Conservation (phyloP, 768 basidiomycete species). For the Filobasidium floriforme region DNA sequence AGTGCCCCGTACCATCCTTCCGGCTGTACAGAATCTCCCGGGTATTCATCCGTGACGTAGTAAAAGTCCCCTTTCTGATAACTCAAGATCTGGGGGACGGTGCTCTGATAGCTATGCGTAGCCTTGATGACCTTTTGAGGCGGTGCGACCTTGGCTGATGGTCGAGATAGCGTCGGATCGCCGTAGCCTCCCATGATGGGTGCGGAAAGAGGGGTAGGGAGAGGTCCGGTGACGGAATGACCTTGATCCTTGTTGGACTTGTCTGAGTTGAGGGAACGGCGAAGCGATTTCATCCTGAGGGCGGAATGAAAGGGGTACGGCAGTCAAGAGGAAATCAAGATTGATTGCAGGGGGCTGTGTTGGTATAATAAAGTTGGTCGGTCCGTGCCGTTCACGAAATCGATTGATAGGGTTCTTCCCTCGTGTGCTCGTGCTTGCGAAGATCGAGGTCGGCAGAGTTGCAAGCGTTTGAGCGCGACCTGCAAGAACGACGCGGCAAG, state of each 20-base stretch:
- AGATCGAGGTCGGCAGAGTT: too few relatives aligned
- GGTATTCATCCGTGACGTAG: conserved; percentile 75
- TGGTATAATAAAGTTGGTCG: too few relatives aligned
- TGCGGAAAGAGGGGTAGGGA: conserved; percentile 55
- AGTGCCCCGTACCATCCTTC: conserved; percentile 80
- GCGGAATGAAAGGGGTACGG: neutral
- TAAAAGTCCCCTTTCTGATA: conserved; percentile 96
- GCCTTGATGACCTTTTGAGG: conserved; percentile 96
- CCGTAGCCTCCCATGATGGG: conserved; percentile 55
- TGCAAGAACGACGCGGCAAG: too few relatives aligned
- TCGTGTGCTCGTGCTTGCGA: too few relatives aligned
- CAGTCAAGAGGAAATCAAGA: too few relatives aligned
- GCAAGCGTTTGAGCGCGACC: too few relatives aligned
- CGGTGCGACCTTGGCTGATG: conserved; percentile 62
- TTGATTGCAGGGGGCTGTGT: too few relatives aligned
- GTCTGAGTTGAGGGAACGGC: conserved; percentile 40
- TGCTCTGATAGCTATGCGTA: conserved; percentile 57
- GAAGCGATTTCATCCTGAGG: conserved; percentile 38
- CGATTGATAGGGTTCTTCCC: too few relatives aligned
- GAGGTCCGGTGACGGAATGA: conserved; percentile 54
- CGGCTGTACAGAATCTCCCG: conserved; percentile 37
- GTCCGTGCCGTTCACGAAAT: too few relatives aligned
- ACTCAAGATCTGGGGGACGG: conserved; percentile 73
- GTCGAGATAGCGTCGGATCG: conserved; percentile 53
- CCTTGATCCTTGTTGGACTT: conserved; percentile 22